These are phyloP conservation scores for Periconia macrospinosa DNA, from an alignment of 2,329 filamentous ascomycete genomes.

Conservation along the genomic window DNA sequence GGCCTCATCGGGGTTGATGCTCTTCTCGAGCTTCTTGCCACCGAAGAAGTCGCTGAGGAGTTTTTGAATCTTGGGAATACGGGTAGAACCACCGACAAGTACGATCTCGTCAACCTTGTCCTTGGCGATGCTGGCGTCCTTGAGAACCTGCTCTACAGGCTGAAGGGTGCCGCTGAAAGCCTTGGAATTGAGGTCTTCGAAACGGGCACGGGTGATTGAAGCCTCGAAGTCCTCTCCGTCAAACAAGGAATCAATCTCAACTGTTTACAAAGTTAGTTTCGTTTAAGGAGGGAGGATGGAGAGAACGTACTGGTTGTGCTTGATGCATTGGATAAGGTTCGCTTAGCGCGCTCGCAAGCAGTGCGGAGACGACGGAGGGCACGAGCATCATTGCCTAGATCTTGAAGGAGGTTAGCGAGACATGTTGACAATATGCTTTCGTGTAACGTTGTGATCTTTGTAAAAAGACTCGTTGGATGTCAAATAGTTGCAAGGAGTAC, in stretches of 20 bases:
- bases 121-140: conserved; percentile 89
- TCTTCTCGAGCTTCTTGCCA: conserved; percentile 99
- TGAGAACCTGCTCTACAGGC: conserved; percentile 93
- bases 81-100: conserved; percentile 96
- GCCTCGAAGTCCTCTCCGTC: conserved; percentile 98
- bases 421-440: no score
- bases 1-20: conserved; percentile 99
- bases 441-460: no score
- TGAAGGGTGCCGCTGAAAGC: conserved; percentile 91
- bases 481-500: no score
- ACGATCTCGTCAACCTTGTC: conserved; percentile 95
- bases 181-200: conserved; percentile 97
- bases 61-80: conserved; percentile 99
- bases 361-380: conserved; percentile 95
- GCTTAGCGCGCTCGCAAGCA: conserved; percentile 99
- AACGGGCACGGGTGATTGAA: conserved; percentile 96
- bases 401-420: no score
- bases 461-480: no score
- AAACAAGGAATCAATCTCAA: conserved; percentile 95
- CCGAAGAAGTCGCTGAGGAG: conserved; percentile 98
- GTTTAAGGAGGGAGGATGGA: no score
- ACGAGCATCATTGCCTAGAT: conserved; percentile 81
- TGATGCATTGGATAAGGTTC: conserved; percentile 94
- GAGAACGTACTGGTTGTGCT: conserved; percentile 76
- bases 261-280: not conserved